phyloP scores from a whole-genome alignment of 1,284 basidiomycete species.

The Hortiboletus rubellus region DNA sequence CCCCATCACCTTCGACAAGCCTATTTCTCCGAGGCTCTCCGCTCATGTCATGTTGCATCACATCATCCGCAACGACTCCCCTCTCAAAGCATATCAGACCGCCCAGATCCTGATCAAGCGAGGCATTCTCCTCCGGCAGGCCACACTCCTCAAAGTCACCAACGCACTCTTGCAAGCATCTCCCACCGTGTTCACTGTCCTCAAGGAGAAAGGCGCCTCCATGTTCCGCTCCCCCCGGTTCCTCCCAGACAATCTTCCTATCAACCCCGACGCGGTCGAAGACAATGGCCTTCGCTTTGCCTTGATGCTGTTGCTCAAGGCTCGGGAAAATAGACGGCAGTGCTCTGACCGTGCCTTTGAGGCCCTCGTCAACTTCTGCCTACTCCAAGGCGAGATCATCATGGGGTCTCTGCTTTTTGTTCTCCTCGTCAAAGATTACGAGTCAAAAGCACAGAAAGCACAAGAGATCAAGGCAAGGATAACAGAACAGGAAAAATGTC shows the following conservation, averaged over 20 bases:
- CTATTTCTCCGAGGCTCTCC: conserved; percentile 56
- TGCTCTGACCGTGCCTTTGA: conserved; percentile 61
- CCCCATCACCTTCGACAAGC: conserved; percentile 49
- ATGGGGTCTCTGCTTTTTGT: conserved; percentile 69
- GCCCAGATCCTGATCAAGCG: conserved; percentile 52
- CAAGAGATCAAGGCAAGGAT: conserved; percentile 28
- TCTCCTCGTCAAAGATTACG: conserved; percentile 63
- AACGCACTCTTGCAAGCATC: conserved; percentile 33
- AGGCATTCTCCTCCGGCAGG: conserved; percentile 48
- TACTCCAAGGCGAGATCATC: conserved; percentile 75
- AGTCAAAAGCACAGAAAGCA: conserved; percentile 36
- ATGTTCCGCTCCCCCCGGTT: conserved; percentile 8
- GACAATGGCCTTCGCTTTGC: conserved; percentile 49
- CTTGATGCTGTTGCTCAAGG: conserved; percentile 51
- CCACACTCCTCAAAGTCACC: conserved; percentile 51
- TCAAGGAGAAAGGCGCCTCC: conserved; percentile 24
- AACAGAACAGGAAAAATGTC: conserved; percentile 18
- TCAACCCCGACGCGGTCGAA: conserved; percentile 30
- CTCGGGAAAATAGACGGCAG: conserved; percentile 53
- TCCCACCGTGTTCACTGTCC: conserved; percentile 28
- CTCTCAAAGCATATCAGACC: conserved; percentile 49
- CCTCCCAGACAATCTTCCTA: conserved; percentile 14
- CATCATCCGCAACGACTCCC: conserved; percentile 52
- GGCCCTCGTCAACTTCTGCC: conserved; percentile 57
- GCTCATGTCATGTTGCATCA: conserved; percentile 64